phyloP scores from a whole-genome alignment of 257 asterid genomes.

The Lithospermum erythrorhizon region DNA sequence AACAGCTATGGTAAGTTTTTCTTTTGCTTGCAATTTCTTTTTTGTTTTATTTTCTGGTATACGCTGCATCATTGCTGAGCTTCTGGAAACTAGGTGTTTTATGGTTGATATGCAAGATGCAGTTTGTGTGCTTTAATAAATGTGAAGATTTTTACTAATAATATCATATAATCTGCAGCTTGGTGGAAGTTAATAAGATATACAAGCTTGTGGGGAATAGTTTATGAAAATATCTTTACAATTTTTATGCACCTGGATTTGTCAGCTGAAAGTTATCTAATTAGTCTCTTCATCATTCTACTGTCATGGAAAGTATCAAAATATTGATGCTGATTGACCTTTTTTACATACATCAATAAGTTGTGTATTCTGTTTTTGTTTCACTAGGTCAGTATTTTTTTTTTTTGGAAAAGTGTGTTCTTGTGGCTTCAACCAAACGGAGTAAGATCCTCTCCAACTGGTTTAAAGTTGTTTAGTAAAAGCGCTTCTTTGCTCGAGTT shows the following conservation, averaged over 20 bases:
- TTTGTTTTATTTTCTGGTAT: background rate
- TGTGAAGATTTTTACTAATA: background rate
- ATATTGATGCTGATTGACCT: background rate
- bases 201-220: background rate
- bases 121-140: background rate
- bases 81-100: background rate
- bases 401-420: too few species aligned
- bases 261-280: background rate
- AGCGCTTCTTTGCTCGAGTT: background rate
- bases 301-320: background rate
- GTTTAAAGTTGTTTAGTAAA: background rate
- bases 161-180: background rate
- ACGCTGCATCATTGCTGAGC: background rate
- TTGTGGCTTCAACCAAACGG: too few species aligned
- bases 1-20: conserved; percentile 67
- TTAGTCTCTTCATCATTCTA: background rate
- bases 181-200: background rate
- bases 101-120: background rate
- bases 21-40: background rate
- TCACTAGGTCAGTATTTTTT: too few species aligned
- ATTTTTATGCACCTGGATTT: background rate
- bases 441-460: too few species aligned
- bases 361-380: background rate
- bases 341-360: background rate
- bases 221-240: background rate